A percentile compares a stretch with the other conserved stretches of the same genome.
These are phyloP conservation scores for Hymenoscyphus salicellus DNA, from an alignment of 2,329 filamentous ascomycete species.

Conservation along the genomic window DNA sequence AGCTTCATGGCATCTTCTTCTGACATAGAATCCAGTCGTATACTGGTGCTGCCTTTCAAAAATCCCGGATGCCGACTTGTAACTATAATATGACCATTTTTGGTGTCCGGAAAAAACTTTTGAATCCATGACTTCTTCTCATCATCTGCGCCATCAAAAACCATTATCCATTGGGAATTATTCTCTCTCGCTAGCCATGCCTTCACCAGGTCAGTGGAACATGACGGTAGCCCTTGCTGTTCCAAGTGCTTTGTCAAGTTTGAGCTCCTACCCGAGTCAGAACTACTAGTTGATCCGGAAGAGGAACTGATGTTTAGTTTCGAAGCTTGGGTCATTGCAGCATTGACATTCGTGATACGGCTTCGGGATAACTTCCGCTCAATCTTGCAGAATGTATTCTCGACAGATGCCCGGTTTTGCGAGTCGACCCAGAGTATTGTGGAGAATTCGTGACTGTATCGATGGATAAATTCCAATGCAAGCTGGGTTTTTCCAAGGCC, in stretches of 20 bases:
- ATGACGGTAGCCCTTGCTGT: neutral
- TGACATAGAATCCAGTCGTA: neutral
- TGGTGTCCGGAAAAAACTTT: neutral
- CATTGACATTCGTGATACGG: neutral
- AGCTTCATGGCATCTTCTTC: neutral
- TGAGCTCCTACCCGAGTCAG: neutral
- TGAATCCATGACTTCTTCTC: slow-evolving; percentile 4
- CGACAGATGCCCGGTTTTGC: neutral
- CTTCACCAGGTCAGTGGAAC: neutral
- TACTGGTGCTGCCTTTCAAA: neutral
- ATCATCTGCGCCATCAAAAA: slow-evolving; percentile 6
- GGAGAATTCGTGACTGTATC: slow-evolving; percentile 1
- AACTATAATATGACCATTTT: neutral
- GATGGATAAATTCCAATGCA: slow-evolving; percentile 3
- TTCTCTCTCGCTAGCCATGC: slow-evolving; percentile 1
- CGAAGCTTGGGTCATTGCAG: neutral
- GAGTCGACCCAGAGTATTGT: neutral
- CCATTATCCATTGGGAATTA: neutral
- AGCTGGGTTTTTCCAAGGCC: slow-evolving; percentile 3
- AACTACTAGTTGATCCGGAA: neutral
- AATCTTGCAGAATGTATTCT: neutral
- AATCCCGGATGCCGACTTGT: neutral
- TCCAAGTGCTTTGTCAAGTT: neutral
- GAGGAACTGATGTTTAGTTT: neutral
- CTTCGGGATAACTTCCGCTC: neutral